Conservation (phyloP, 1,284 basidiomycete genomes). For the Cryptococcus maquisensis region DNA sequence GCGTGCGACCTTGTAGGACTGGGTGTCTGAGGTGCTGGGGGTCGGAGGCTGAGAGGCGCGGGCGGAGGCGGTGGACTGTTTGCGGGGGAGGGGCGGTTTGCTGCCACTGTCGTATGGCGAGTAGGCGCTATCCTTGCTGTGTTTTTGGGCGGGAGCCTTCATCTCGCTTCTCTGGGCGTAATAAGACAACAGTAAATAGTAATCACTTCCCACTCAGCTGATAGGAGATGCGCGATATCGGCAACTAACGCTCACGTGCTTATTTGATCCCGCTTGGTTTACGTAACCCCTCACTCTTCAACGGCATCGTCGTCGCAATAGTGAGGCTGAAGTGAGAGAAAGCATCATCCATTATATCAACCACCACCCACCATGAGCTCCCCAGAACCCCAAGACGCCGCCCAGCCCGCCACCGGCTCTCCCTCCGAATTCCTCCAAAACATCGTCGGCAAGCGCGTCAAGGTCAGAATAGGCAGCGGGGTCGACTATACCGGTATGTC, state of each 20-base stretch:
- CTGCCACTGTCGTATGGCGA: slow-evolving; percentile 24
- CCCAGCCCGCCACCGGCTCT: slow-evolving; percentile 56
- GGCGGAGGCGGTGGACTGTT: not conserved
- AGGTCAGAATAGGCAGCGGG: slow-evolving; percentile 90
- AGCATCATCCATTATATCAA: not conserved
- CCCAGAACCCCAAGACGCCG: slow-evolving; percentile 25
- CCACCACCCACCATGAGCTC: slow-evolving; percentile 30
- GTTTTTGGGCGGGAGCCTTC: slow-evolving; percentile 27
- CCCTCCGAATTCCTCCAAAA: slow-evolving; percentile 87
- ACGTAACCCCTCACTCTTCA: too few species aligned
- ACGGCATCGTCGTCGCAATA: too few species aligned
- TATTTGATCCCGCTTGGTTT: not conserved
- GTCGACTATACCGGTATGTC: slow-evolving; percentile 87
- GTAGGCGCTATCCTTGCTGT: slow-evolving; percentile 21
- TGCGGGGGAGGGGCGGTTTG: slow-evolving; percentile 6
- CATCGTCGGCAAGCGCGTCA: slow-evolving; percentile 91
- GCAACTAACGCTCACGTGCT: not conserved
- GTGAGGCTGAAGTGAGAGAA: too few species aligned
- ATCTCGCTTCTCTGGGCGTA: slow-evolving; percentile 7
- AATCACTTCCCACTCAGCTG: not conserved
- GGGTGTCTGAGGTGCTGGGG: not conserved
- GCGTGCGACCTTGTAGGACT: slow-evolving; percentile 46
- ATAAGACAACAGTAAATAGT: not conserved
- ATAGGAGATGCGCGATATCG: slow-evolving; percentile 2
- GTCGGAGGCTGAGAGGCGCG: not conserved